These are phyloP conservation scores for Stevia rebaudiana DNA, from an alignment of 140 eudicot species.

Conservation along the genomic window DNA sequence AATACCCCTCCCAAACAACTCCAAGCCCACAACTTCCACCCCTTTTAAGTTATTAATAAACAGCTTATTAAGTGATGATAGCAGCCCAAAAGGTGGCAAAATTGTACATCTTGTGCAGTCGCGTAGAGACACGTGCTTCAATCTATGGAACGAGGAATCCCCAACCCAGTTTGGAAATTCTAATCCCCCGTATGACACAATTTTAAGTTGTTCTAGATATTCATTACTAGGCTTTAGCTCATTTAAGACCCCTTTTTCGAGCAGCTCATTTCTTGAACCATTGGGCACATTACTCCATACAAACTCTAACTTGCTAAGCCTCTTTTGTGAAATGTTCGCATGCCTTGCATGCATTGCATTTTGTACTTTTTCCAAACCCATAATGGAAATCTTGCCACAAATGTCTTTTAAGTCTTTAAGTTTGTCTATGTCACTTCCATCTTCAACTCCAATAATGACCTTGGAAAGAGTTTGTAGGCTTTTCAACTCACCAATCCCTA, in stretches of 20 bases:
- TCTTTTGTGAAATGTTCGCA: conserved; percentile 22
- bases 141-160: background rate
- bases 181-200: background rate
- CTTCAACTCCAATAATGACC: background rate
- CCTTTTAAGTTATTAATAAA: background rate
- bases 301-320: conserved; percentile 10
- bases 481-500: conserved; percentile 19
- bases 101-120: background rate
- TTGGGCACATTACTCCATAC: background rate
- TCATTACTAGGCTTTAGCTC: conserved; percentile 3
- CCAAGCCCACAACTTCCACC: background rate
- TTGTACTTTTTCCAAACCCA: conserved; percentile 25
- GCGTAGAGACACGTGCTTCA: background rate
- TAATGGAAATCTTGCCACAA: conserved; percentile 5
- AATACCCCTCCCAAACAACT: background rate
- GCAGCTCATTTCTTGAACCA: background rate
- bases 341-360: background rate
- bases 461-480: conserved; percentile 13
- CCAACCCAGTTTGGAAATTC: background rate
- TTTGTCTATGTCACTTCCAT: background rate
- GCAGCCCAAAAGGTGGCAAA: background rate
- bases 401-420: background rate
- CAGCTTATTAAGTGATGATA: conserved; percentile 3
- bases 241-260: background rate
- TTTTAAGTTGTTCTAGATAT: background rate